Evolutionary conservation across 179 eudicot species (phyloP).

Genomic region (Amaranthus tricolor): DNA sequence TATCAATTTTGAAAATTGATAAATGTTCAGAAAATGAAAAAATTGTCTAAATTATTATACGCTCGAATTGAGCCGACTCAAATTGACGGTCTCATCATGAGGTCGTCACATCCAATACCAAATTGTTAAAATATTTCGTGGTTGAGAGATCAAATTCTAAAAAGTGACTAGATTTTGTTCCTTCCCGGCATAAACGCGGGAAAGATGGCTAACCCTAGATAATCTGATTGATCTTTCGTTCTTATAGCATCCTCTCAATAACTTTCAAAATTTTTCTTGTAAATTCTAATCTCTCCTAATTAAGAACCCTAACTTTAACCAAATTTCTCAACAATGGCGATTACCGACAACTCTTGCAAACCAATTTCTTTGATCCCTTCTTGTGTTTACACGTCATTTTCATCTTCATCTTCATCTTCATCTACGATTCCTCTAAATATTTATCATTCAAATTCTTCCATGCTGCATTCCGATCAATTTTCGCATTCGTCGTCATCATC

Average conservation of each 20-base stretch:
- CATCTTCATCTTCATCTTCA: neutral
- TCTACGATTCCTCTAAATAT: neutral
- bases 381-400: constrained; percentile 1
- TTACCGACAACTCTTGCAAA: neutral
- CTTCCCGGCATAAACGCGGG: constrained; percentile 1
- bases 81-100: too few species aligned
- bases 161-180: neutral
- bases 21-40: too few species aligned
- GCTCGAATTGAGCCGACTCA: too few species aligned
- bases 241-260: neutral
- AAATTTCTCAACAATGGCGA: neutral
- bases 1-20: too few species aligned
- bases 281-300: neutral
- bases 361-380: neutral
- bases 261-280: neutral
- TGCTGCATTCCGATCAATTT: neutral
- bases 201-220: neutral
- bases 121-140: too few species aligned
- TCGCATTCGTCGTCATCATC: neutral
- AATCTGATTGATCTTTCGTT: neutral
- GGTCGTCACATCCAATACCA: too few species aligned
- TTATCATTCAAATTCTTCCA: neutral
- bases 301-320: neutral
- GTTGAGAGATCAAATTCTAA: too few species aligned
- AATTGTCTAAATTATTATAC: too few species aligned